phyloP scores from a whole-genome alignment of 345 rosid genomes.

The Adansonia digitata region DNA sequence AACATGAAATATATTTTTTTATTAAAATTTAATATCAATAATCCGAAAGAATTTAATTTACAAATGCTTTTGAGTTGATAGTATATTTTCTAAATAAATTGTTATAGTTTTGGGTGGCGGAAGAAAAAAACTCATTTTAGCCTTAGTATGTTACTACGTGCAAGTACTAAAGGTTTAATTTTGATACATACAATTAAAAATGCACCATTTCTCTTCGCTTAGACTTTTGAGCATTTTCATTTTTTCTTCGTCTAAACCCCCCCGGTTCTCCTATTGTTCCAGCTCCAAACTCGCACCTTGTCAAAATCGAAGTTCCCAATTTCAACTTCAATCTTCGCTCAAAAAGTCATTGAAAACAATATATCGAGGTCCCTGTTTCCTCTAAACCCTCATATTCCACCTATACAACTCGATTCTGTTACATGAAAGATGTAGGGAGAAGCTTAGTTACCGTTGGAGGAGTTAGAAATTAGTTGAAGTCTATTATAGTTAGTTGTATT shows the following conservation, averaged over 20 bases:
- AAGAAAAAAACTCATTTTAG: too few species aligned
- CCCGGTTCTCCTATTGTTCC: neutral
- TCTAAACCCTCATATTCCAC: conserved; percentile 18
- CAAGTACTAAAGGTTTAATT: too few species aligned
- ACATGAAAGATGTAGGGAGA: conserved; percentile 82
- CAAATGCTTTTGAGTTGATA: too few species aligned
- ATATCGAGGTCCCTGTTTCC: conserved; percentile 16
- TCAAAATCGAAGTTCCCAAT: conserved; percentile 37
- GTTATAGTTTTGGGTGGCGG: too few species aligned
- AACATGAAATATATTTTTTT: too few species aligned
- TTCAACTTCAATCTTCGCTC: conserved; percentile 34
- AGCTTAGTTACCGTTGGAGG: too few species aligned
- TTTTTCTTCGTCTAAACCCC: neutral
- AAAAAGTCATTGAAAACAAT: conserved; percentile 19
- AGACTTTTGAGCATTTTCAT: neutral
- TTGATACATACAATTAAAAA: neutral
- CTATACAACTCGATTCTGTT: conserved; percentile 29
- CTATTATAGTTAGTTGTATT: too few species aligned
- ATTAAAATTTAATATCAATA: too few species aligned
- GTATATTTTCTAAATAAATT: too few species aligned
- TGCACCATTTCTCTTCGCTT: neutral
- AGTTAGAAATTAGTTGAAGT: too few species aligned
- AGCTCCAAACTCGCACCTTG: conserved; percentile 35
- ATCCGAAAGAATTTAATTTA: too few species aligned
- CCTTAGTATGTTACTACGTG: too few species aligned